Percentiles rank a stretch among this genome's conserved stretches.
Conservation (phyloP, 2,329 filamentous ascomycete genomes). For the Nectriaceae sp. region DNA sequence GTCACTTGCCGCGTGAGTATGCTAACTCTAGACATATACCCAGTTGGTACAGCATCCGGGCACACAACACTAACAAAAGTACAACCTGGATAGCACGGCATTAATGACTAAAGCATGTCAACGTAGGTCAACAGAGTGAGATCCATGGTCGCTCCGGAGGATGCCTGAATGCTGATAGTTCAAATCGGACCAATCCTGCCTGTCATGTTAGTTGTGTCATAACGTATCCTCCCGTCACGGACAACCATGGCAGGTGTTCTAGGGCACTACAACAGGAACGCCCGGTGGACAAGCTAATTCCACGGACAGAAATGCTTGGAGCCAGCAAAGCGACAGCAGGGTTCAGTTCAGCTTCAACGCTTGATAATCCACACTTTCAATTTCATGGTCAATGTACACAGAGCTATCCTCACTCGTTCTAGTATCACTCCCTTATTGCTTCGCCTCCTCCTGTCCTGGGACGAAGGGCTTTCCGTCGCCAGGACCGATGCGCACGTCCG, state of each 20-base stretch:
- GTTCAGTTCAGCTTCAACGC: conserved; percentile 14
- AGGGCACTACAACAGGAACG: background rate
- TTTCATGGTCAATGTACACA: conserved; percentile 35
- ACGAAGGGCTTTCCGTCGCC: conserved; percentile 46
- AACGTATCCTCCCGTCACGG: background rate
- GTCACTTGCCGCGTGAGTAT: background rate
- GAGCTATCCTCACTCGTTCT: conserved; percentile 18
- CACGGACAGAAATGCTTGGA: background rate
- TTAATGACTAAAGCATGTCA: background rate
- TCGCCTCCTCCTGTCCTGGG: conserved; percentile 36
- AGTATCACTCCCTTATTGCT: conserved; percentile 33
- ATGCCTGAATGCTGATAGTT: no score
- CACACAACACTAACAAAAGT: background rate
- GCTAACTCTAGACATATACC: background rate
- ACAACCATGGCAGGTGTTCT: background rate
- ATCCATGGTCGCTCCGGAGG: no score
- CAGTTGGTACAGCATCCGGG: background rate
- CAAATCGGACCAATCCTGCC: no score
- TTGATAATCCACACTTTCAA: conserved; percentile 26
- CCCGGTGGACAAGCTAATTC: no score
- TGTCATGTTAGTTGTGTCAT: background rate
- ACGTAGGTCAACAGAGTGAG: no score
- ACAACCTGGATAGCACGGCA: background rate
- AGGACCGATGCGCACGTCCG: conserved; percentile 51
- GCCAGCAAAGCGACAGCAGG: conserved; percentile 2